Base-by-base conservation (phyloP, 1,284 basidiomycete genomes). In the Neonothopanus nambi region DNA sequence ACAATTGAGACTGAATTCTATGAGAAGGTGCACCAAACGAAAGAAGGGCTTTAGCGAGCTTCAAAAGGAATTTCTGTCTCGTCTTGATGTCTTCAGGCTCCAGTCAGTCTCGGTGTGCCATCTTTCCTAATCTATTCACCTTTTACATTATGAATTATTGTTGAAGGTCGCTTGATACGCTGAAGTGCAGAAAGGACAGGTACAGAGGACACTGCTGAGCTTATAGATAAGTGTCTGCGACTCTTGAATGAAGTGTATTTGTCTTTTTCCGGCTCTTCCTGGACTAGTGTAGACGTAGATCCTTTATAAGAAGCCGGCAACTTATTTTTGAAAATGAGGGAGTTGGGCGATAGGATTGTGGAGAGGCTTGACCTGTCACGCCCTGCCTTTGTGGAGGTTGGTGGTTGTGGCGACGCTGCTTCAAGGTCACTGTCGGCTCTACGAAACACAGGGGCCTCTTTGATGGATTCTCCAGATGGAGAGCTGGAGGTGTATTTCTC, bases 21-120 rank as follows among this genome's bases (percentile, higher is more conserved):
- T 95, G 93, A 23, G 91, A 92, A 3, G 92, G 93, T 18, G 92
- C 89, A 18, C 93, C 92, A 65, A 89, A 92, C 3, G 79, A 76
- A 62, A 95, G 79, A 38, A 95, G 76, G 8, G 89, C 88, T 67
- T 89, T 91, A 21, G 90, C 88, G 24, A 95, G 79, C 62, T 85
- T 86, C 55, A 93, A 72, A 23, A 94, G 79, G 68, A 94, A 94
- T 56, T 85, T 82, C 63, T 87, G 83, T 48, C 89, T 79, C 52
- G 77, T 73, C 35, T 77, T 70, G 40, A 84, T 75, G 46, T 84
- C 87, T 87, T 8, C n/a, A 59, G 9, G 51, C 12, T 45, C n/a
- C 45, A 24, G 52, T 46, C 40, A 30, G 51, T 38, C 30, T 33
- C 30, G 30, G 30, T 33, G 3, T 3, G n/a, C n/a, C n/a, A 33